Evolutionary conservation across 306 rosid genomes (phyloP).

Genomic region (Cicer judaicum): DNA sequence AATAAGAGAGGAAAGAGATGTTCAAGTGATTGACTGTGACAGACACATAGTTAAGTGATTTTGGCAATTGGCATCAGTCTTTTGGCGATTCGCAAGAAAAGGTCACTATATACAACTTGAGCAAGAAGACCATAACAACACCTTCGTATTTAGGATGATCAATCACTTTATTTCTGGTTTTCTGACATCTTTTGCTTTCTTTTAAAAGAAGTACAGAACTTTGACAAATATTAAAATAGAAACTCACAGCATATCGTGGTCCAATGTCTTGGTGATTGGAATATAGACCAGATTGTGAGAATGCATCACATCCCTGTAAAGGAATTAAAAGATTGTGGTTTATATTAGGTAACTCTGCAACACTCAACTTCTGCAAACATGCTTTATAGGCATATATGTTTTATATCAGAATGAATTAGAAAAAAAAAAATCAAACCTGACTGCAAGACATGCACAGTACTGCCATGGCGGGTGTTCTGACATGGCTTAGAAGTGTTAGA

Average conservation of each 20-base stretch:
- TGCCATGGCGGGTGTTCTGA: conserved; percentile 84
- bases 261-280: conserved; percentile 97
- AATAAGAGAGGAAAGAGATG: conserved; percentile 20
- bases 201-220: not conserved
- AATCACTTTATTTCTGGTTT: conserved; percentile 7
- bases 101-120: conserved; percentile 29
- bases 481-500: conserved; percentile 81
- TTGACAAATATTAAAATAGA: conserved; percentile 20
- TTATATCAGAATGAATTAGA: conserved; percentile 20
- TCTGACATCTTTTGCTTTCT: not conserved
- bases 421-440: conserved; percentile 64
- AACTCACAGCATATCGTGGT: conserved; percentile 94
- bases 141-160: conserved; percentile 1
- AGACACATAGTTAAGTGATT: not conserved
- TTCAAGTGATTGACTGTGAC: conserved; percentile 23
- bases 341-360: not conserved
- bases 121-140: conserved; percentile 9
- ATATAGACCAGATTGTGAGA: conserved; percentile 91
- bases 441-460: conserved; percentile 95
- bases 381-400: conserved; percentile 17
- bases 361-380: not conserved
- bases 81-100: not conserved
- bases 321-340: conserved; percentile 30
- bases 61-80: conserved; percentile 19
- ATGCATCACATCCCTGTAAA: conserved; percentile 90